Conservation (phyloP, 2,329 filamentous ascomycete genomes). For the Talaromyces sp. region DNA sequence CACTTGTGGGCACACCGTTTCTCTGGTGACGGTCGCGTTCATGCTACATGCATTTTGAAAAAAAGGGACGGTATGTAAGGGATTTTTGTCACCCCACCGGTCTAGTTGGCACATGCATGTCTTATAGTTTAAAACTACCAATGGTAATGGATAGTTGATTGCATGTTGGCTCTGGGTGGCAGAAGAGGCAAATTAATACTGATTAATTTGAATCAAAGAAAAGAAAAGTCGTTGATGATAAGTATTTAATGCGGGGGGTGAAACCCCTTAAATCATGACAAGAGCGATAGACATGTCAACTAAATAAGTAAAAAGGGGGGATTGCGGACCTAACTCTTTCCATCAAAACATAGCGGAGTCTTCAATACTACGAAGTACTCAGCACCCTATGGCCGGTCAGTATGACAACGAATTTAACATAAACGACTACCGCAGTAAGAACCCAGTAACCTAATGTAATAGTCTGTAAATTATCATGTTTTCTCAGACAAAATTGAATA, state of each 20-base stretch:
- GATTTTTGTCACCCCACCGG: background rate
- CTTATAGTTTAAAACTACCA: background rate
- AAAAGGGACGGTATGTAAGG: background rate
- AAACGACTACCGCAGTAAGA: background rate
- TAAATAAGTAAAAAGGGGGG: background rate
- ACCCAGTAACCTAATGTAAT: background rate
- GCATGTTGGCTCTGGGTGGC: background rate
- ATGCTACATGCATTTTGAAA: background rate
- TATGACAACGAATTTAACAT: background rate
- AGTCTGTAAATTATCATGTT: background rate
- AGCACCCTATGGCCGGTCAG: background rate
- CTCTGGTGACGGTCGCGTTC: conserved; percentile 27
- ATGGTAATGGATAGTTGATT: background rate
- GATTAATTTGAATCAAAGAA: background rate
- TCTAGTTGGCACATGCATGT: background rate
- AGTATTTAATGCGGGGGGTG: background rate
- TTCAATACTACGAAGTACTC: background rate
- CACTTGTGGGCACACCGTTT: conserved; percentile 34
- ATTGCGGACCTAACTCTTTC: background rate
- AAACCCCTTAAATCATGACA: background rate
- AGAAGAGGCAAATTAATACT: background rate
- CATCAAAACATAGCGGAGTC: background rate
- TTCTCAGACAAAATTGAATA: background rate
- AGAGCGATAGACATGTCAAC: background rate
- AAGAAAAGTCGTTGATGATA: background rate